Base-by-base conservation (phyloP, 2,329 filamentous ascomycete species). In the Botrytis fabae region DNA sequence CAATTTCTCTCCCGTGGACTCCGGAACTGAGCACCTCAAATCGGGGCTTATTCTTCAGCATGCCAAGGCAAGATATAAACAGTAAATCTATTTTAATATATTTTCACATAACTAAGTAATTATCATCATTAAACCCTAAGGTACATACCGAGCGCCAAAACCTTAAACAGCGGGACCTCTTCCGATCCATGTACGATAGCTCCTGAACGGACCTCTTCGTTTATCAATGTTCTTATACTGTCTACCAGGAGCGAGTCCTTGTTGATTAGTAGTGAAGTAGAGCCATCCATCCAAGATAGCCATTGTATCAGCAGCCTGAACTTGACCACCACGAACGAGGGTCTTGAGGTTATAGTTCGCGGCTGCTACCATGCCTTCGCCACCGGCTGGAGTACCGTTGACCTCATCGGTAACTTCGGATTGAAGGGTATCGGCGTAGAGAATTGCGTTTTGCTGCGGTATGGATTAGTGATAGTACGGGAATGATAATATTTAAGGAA, bases 281-380 rank as follows among this genome's bases (percentile, higher is more conserved):
- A 68, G 28, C 48, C 48, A 68, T 57, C 48, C 65, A 25, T 68
- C 65, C 38, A 68, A 68, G n/a, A 68, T 68, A 1, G 65, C 65
- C 65, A 68, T 68, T 10, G 65, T 68, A 28, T 68, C 48, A 20
- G 48, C 65, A 32, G 65, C 65, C n/a, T 68, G 65, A 4, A 68
- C 25, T 14, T 57, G 35, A 14, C 65, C 65, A 28, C 65, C 16
- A 20, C 65, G 65, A 1, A n/a, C 48, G 3, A 68, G 48, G 3
- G 65, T 32, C 35, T 68, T 57, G 48, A 68, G 65, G 18, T 68
- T 68, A 18, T 68, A 32, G n/a, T 57, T 68, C 22, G 35, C 48
- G 16, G 65, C 48, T 25, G 65, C 25, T 20, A 68, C 65, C 22
- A 35, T 51, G 35, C 65, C 65, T 22, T 48, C 40, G 1, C 35